Evolutionary conservation across 2,329 filamentous ascomycete genomes (phyloP).

Genomic region (Chrysosporium keratinophilum): DNA sequence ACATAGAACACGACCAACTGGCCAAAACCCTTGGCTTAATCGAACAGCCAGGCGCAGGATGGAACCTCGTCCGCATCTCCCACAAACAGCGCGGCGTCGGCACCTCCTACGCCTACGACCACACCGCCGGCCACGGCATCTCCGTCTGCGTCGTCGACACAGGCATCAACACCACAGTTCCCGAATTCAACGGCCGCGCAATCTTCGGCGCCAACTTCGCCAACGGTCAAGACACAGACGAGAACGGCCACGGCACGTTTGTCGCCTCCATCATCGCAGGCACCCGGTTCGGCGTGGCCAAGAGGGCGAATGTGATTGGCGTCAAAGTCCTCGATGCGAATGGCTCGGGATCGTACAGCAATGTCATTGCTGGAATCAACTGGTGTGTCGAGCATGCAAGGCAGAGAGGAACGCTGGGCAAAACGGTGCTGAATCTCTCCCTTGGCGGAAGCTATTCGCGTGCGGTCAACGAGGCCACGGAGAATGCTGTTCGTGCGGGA

Average conservation of each 20-base stretch:
- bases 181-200: conserved; percentile 30
- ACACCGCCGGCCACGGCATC: conserved; percentile 26
- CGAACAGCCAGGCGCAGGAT: conserved; percentile 22
- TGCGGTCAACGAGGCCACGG: conserved; percentile 32
- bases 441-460: conserved; percentile 28
- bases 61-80: conserved; percentile 30
- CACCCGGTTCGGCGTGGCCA: conserved; percentile 29
- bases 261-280: conserved; percentile 29
- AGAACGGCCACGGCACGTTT: conserved; percentile 32
- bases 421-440: conserved; percentile 28
- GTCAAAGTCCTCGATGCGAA: conserved; percentile 42
- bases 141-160: conserved; percentile 32
- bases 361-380: conserved; percentile 42
- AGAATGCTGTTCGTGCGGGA: conserved; percentile 28
- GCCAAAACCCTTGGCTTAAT: not conserved
- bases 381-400: conserved; percentile 28
- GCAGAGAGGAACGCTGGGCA: conserved; percentile 21
- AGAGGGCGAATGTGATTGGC: conserved; percentile 32
- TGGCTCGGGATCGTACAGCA: conserved; percentile 37
- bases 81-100: conserved; percentile 19
- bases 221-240: conserved; percentile 14
- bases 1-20: conserved; percentile 15
- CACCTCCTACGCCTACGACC: conserved; percentile 27
- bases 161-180: conserved; percentile 26
- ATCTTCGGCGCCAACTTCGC: conserved; percentile 27